Evolutionary conservation across 208 protist genomes (phyloP).

Genomic region (Crithidia expoeki): DNA sequence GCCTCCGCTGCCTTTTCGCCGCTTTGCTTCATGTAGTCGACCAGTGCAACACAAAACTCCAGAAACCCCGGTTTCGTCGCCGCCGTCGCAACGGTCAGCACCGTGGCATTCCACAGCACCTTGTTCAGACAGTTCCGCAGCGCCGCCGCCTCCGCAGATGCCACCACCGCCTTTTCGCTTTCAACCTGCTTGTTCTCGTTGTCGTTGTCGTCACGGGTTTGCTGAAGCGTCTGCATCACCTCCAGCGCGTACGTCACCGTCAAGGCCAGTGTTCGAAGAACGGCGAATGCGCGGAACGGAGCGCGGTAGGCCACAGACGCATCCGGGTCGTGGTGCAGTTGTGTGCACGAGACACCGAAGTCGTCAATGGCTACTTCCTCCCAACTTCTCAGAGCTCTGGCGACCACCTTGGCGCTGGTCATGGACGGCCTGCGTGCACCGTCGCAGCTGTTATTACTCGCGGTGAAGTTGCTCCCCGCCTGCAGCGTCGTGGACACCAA

Average conservation of each 20-base stretch:
- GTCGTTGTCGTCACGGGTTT: not conserved
- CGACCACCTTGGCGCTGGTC: conserved; percentile 14
- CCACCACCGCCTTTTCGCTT: not conserved
- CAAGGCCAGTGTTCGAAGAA: conserved; percentile 21
- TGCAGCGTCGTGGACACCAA: conserved; percentile 13
- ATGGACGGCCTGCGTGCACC: not conserved
- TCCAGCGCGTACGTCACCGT: conserved; percentile 22
- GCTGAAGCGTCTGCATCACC: conserved; percentile 14
- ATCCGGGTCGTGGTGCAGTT: conserved; percentile 21
- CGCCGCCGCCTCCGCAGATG: conserved; percentile 80
- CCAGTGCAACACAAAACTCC: conserved; percentile 67
- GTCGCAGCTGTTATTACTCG: not conserved
- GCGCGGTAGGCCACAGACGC: conserved; percentile 10
- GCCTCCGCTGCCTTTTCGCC: not conserved
- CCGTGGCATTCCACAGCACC: conserved; percentile 11
- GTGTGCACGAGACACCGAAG: conserved; percentile 16
- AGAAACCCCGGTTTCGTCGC: conserved; percentile 12
- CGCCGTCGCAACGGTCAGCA: conserved; percentile 15
- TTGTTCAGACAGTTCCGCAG: conserved; percentile 87
- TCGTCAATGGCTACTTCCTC: conserved; percentile 94
- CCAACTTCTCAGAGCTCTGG: conserved; percentile 35
- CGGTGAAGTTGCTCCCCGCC: not conserved
- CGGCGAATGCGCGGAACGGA: conserved; percentile 12
- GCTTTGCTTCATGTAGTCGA: not conserved
- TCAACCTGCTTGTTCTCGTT: not conserved